Conservation (phyloP, 192 early-diverging fungal species). For the Coemansia umbellata region DNA sequence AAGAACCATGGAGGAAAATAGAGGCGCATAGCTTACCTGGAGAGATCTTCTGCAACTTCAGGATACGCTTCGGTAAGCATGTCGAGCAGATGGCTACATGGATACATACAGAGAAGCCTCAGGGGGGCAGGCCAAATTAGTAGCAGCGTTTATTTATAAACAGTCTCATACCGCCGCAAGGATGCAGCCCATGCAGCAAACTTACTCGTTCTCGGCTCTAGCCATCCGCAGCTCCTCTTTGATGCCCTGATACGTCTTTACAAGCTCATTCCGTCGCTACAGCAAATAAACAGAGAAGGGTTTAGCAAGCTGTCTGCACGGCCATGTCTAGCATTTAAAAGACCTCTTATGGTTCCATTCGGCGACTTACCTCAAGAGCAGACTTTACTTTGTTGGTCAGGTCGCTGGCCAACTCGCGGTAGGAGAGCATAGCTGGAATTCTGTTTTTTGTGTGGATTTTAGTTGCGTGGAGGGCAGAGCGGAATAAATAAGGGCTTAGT, state of each 20-base stretch:
- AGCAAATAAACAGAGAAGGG: background rate
- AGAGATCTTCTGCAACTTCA: constrained; percentile 37
- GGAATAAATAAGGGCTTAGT: constrained; percentile 2
- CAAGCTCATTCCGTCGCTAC: constrained; percentile 40
- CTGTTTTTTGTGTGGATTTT: background rate
- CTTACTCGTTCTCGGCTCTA: constrained; percentile 48
- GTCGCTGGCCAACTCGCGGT: constrained; percentile 38
- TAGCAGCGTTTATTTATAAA: too few relatives aligned
- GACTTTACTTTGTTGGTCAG: constrained; percentile 39
- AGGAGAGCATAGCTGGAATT: constrained; percentile 34
- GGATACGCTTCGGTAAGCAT: constrained; percentile 42
- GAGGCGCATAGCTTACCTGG: constrained; percentile 15
- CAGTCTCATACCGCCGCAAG: too few relatives aligned
- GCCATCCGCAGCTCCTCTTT: constrained; percentile 19
- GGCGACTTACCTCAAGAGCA: constrained; percentile 48
- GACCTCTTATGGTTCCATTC: too few relatives aligned
- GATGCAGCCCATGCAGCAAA: background rate
- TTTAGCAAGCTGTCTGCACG: background rate
- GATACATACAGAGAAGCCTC: background rate
- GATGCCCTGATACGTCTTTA: constrained; percentile 29
- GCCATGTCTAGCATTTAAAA: too few relatives aligned
- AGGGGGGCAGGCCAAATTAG: background rate
- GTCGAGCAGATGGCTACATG: constrained; percentile 45
- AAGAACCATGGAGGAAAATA: background rate
- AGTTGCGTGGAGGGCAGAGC: background rate